Evolutionary conservation across 1,284 basidiomycete species (phyloP), one percentile per base, ranked within the genome.

Genomic region (Malassezia japonica): DNA sequence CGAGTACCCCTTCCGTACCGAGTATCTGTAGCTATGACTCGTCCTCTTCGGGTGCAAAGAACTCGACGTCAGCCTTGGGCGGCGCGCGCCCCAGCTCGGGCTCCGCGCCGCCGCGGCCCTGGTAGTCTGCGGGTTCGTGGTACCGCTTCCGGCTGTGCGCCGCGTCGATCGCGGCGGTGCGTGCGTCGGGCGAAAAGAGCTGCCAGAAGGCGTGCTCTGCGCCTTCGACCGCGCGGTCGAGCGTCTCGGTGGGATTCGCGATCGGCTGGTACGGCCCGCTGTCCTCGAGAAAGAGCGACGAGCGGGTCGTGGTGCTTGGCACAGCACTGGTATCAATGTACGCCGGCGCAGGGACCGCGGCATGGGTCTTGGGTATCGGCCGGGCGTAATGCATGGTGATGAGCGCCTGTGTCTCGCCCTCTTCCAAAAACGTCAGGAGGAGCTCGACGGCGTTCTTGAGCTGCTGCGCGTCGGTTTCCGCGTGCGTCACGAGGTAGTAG

Each of bases 121-220:
- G 56, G 37, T 60, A 66, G 37, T 64, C 64, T 13, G 64, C 48
- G 15, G 49, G 54, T 29, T 62, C 58, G 18, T 61, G 53, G 8
- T 46, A 31, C 15, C 34, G 51, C 20, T 45, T 32, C 12, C 57
- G 55, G 28, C 21, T 44, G 7, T 43, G 45, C 12, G 46, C 49
- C 3, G 29, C 44, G 2, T 24, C 16, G 6, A n/a, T 36, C 29
- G 50, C 55, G 28, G 41, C 48, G 24, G 29, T 36, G 33, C 27
- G 21, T 33, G 67, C 49, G 28, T 48, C 48, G 15, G 55, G 46
- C 13, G 64, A 67, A 0, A 79, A 67, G 1, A 79, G 77, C 38
- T 77, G 76, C 78, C 79, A 81, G 67, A 85, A 87, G 2, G 80
- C 74, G 10, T 64, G 65, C 68, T 87, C 82, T 1, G 82, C 85